Evolutionary conservation across 2,329 filamentous ascomycete genomes (phyloP), one percentile per base, ranked within the genome.

Genomic region (Xylaria sp.): DNA sequence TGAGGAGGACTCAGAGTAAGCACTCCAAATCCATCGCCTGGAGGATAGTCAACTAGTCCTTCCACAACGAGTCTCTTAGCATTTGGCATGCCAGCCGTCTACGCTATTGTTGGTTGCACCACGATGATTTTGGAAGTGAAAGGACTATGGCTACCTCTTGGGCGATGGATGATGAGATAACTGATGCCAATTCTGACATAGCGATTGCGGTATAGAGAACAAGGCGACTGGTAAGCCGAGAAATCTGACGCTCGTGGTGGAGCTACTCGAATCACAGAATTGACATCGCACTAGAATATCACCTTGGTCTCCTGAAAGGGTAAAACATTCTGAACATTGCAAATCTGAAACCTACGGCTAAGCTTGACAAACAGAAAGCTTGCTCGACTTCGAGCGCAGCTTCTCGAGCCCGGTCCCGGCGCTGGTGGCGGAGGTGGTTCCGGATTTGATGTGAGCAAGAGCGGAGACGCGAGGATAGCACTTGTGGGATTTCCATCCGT

Each of bases 401-500:
- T 99, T 23, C 89, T 99, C 46, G 96, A 99, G 78, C 96, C 96
- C 54, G 91, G 88, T 0, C 91, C 92, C 2, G 94, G 94, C 49
- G 85, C 92, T 10, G 93, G 94, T 43, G 88, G 89, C 18, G 91
- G 92, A 12, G 92, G 90, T 18, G 95, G 96, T 28, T 83, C 91
- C 2, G 96, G 96, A 10, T 99, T 97, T 80, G 92, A 95, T 78
- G 96, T 99, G 51, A 96, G 92, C 80, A 99, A 99, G 83, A 95
- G 92, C 73, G 96, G 96, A 72, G 96, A 99, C 85, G 96, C 96
- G 15, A 90, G 96, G 77, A 98, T 99, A 82, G 94, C 97, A 1
- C 89, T 99, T 1, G 97, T 99, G 63, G 96, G 96, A n/a, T 99
- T 99, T 76, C 96, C 97, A 0, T 99, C 97, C 0, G 96, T 99